Conservation (phyloP, 2,329 filamentous ascomycete species). For the Ophiosphaerella narmari region DNA sequence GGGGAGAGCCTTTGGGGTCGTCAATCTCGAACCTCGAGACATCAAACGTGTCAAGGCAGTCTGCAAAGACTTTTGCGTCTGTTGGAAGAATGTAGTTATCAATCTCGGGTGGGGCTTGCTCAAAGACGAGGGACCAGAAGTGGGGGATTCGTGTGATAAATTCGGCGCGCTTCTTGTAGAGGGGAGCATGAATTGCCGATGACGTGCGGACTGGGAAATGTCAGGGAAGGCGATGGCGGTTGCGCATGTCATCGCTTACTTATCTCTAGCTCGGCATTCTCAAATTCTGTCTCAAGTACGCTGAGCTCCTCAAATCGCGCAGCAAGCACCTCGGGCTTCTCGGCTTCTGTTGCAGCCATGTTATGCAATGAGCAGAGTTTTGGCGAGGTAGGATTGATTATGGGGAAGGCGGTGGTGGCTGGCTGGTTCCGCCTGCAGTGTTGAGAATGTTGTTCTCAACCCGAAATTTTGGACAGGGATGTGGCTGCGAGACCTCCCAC, state of each 20-base stretch:
- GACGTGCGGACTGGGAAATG: conserved; percentile 69
- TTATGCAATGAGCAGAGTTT: conserved; percentile 7
- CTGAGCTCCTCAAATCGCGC: conserved; percentile 73
- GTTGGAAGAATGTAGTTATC: conserved; percentile 85
- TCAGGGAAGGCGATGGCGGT: conserved; percentile 9
- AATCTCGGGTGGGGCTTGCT: conserved; percentile 82
- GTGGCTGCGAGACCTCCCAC: neutral
- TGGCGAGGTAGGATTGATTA: conserved; percentile 12
- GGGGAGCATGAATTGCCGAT: conserved; percentile 66
- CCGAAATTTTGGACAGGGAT: conserved; percentile 19
- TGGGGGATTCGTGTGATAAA: conserved; percentile 74
- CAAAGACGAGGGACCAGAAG: conserved; percentile 95
- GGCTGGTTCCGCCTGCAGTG: neutral
- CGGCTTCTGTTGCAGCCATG: conserved; percentile 27
- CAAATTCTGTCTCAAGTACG: conserved; percentile 81
- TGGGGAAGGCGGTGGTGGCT: neutral
- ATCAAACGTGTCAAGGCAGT: conserved; percentile 68
- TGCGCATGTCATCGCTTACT: conserved; percentile 55
- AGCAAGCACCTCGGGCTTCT: conserved; percentile 30
- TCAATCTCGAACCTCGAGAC: conserved; percentile 83
- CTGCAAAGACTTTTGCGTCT: conserved; percentile 74
- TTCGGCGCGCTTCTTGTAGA: conserved; percentile 77
- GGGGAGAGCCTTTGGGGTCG: conserved; percentile 71
- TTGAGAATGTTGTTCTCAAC: conserved; percentile 6
- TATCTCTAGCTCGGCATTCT: conserved; percentile 80